Evolutionary conservation across 805 yeast species (phyloP).

Genomic region (Clavispora vitiphila): DNA sequence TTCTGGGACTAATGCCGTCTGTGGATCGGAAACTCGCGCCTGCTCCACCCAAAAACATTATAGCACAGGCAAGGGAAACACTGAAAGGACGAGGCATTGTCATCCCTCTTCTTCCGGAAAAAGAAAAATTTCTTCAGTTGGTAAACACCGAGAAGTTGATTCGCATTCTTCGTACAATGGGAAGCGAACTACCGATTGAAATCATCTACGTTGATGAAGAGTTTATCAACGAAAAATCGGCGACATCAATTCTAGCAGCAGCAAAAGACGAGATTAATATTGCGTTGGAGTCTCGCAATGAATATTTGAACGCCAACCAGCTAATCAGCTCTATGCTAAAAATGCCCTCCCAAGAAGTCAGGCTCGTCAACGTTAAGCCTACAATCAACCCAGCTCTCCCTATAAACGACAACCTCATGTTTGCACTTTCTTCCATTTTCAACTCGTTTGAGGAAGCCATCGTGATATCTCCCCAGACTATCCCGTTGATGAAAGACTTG

Average conservation of each 20-base stretch:
- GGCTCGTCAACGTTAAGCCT: conserved; percentile 23
- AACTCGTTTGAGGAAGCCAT: conserved; percentile 5
- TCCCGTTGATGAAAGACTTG: conserved; percentile 6
- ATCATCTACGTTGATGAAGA: conserved; percentile 14
- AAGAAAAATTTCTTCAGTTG: conserved; percentile 13
- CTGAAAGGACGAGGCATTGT: conserved; percentile 29
- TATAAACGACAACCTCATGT: conserved; percentile 1
- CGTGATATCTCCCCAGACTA: conserved; percentile 4
- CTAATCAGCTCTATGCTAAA: not conserved
- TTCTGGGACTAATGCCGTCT: conserved; percentile 21
- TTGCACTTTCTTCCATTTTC: conserved; percentile 1
- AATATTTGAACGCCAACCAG: not conserved
- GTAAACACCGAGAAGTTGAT: conserved; percentile 18
- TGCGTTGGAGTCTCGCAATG: conserved; percentile 4
- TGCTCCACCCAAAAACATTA: not conserved
- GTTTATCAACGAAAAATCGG: conserved; percentile 10
- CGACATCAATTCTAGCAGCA: conserved; percentile 6
- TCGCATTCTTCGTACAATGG: conserved; percentile 20
- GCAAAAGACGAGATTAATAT: not conserved
- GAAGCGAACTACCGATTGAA: conserved; percentile 28
- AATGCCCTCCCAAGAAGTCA: conserved; percentile 21
- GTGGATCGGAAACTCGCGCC: conserved; percentile 8
- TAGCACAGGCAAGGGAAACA: conserved; percentile 2
- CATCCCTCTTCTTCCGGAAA: conserved; percentile 21
- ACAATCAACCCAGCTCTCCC: conserved; percentile 4